These are phyloP conservation scores for Botryotinia narcissicola DNA, from an alignment of 2,329 filamentous ascomycete genomes.

Conservation along the genomic window DNA sequence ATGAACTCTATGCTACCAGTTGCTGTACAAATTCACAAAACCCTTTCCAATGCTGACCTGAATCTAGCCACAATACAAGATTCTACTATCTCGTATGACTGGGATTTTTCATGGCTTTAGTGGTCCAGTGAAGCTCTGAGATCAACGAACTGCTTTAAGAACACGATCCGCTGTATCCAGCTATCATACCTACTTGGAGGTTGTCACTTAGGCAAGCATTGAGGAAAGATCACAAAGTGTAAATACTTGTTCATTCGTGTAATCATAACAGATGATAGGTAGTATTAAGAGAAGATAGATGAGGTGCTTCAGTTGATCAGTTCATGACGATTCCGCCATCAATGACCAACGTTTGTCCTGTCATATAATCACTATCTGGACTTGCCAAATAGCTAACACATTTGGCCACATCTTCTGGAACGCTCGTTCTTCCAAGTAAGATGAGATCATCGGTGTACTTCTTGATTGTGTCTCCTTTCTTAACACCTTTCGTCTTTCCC, in stretches of 20 bases:
- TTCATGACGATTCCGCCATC: slow-evolving; percentile 38
- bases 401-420: slow-evolving; percentile 61
- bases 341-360: slow-evolving; percentile 62
- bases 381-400: slow-evolving; percentile 61
- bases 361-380: slow-evolving; percentile 61
- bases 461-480: slow-evolving; percentile 54
- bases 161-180: neutral
- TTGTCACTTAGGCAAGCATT: neutral
- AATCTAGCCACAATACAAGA: neutral
- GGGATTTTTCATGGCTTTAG: neutral
- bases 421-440: slow-evolving; percentile 55
- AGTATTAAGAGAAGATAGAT: neutral
- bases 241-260: neutral
- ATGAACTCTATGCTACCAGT: rapidly evolving
- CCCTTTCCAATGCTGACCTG: neutral
- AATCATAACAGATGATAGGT: rapidly evolving
- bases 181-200: too few species aligned
- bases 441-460: slow-evolving; percentile 54
- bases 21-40: too few species aligned
- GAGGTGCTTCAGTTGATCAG: neutral
- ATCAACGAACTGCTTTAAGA: neutral
- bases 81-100: neutral
- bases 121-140: rapidly evolving
- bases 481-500: slow-evolving; percentile 49
- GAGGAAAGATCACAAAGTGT: neutral